A percentile compares a stretch with the other conserved stretches of the same genome.
Conservation (phyloP, 2,329 filamentous ascomycete genomes). For the Aspergillus costaricaensis region DNA sequence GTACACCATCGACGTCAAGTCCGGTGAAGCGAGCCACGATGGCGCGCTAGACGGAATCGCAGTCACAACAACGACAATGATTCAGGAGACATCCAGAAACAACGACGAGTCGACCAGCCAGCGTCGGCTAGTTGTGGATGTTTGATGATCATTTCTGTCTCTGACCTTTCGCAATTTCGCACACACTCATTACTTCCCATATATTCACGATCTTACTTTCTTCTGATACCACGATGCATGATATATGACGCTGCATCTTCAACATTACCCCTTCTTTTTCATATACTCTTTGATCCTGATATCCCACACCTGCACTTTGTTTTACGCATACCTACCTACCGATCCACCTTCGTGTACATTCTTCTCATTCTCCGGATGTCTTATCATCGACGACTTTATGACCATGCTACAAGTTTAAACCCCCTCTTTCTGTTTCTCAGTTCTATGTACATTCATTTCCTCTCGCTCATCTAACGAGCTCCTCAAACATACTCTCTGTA, state of each 20-base stretch:
- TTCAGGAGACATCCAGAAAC: constrained; percentile 24
- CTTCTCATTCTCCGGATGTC: neutral
- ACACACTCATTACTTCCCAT: neutral
- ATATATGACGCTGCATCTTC: neutral
- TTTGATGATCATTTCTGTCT: neutral
- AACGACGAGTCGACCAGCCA: constrained; percentile 26
- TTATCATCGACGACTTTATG: constrained; percentile 3
- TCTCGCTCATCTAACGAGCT: neutral
- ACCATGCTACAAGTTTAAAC: neutral
- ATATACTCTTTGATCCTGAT: neutral
- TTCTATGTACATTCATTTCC: too few relatives aligned
- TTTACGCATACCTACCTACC: neutral
- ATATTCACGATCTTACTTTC: neutral
- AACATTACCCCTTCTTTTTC: neutral
- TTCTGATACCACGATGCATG: neutral
- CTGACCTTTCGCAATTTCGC: neutral
- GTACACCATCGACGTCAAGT: constrained; percentile 32
- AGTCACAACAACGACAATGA: constrained; percentile 37
- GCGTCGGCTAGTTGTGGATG: constrained; percentile 26
- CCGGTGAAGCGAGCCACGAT: constrained; percentile 15
- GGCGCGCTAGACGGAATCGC: constrained; percentile 30
- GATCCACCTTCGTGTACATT: neutral
- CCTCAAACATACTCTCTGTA: neutral
- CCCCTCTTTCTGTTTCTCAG: neutral
- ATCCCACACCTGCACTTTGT: neutral